Conservation (phyloP, 2,329 filamentous ascomycete species). For the Colletotrichum australisinense region DNA sequence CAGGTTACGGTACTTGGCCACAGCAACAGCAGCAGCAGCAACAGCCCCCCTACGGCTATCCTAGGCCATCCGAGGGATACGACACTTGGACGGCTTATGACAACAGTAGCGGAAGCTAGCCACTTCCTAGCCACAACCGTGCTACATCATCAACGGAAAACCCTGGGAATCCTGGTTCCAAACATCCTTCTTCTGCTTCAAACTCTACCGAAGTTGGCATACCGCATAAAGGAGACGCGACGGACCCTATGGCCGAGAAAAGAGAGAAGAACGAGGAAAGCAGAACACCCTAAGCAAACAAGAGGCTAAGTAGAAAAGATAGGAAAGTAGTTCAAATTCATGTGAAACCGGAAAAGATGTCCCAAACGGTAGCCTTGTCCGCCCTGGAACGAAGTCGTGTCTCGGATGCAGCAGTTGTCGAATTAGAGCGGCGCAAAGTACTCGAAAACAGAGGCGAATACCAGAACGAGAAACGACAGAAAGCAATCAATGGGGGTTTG, state of each 20-base stretch:
- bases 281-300: neutral
- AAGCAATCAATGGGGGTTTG: neutral
- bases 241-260: neutral
- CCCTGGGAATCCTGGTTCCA: neutral
- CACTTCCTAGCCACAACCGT: neutral
- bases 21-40: constrained; percentile 28
- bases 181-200: neutral
- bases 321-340: neutral
- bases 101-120: constrained; percentile 30
- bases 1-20: constrained; percentile 55
- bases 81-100: constrained; percentile 49
- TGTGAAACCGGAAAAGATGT: neutral
- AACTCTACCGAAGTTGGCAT: neutral
- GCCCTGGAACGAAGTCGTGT: neutral
- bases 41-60: constrained; percentile 55
- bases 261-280: neutral
- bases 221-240: neutral
- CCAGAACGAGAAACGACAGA: neutral
- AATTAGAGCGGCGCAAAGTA: neutral
- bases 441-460: neutral
- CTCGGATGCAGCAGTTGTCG: neutral
- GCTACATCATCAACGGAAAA: neutral
- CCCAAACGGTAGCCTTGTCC: neutral
- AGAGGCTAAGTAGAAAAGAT: neutral
- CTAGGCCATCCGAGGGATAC: constrained; percentile 51